A percentile compares a stretch with the other conserved stretches of the same genome.
Evolutionary conservation across 2,329 filamentous ascomycete genomes (phyloP).

Genomic region (Penicillium frequentans): DNA sequence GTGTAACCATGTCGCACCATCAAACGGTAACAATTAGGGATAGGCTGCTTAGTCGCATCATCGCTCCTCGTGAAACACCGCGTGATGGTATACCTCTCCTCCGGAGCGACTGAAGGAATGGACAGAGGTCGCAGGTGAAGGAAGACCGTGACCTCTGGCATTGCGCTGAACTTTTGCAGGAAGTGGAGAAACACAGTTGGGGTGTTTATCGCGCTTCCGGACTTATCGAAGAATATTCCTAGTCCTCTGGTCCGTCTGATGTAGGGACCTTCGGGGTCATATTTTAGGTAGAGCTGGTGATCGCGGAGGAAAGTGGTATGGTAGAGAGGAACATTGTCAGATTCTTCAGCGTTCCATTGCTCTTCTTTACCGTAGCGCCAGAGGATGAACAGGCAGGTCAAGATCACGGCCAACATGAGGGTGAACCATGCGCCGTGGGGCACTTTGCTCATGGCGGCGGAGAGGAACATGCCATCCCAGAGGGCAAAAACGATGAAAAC

Average conservation of each 20-base stretch:
- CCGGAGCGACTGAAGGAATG: conserved; percentile 55
- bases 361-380: conserved; percentile 79
- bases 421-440: conserved; percentile 80
- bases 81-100: conserved; percentile 45
- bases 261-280: conserved; percentile 24
- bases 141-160: conserved; percentile 69
- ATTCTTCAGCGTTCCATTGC: conserved; percentile 70
- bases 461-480: conserved; percentile 69
- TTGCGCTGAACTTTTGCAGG: conserved; percentile 66
- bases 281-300: background rate
- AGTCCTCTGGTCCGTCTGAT: conserved; percentile 57
- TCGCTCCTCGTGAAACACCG: conserved; percentile 9
- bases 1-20: conserved; percentile 71
- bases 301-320: conserved; percentile 16
- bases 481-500: conserved; percentile 62
- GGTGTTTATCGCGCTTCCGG: conserved; percentile 57
- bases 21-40: conserved; percentile 67
- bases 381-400: conserved; percentile 66
- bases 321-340: conserved; percentile 56
- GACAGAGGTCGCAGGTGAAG: conserved; percentile 69
- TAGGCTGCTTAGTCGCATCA: conserved; percentile 33
- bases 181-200: conserved; percentile 72
- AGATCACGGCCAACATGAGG: conserved; percentile 61
- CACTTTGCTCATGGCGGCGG: conserved; percentile 69
- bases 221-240: conserved; percentile 78